These are phyloP conservation scores for Aegilops longissima DNA, from an alignment of 176 grass and related monocot species.

Conservation along the genomic window DNA sequence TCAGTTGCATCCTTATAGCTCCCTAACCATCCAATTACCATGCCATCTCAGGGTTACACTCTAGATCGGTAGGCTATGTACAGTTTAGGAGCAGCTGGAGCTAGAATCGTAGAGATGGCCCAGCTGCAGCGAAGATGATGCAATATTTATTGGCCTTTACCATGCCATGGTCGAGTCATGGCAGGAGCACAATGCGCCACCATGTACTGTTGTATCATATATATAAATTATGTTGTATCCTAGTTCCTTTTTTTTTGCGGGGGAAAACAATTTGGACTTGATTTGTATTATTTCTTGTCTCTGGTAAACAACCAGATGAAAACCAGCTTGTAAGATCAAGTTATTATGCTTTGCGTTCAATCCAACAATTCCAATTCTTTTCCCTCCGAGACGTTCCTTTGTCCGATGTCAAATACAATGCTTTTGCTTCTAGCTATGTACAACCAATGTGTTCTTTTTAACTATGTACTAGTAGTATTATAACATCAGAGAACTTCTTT, in stretches of 20 bases:
- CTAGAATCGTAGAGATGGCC: conserved; percentile 23
- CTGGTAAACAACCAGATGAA: not conserved
- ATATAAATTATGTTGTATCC: conserved; percentile 30
- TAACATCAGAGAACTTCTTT: too few species aligned
- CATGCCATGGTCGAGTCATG: conserved; percentile 1
- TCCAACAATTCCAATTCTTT: not conserved
- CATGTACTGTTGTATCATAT: conserved; percentile 40
- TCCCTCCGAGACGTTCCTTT: not conserved
- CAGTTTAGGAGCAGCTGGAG: conserved; percentile 38
- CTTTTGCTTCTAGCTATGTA: too few species aligned
- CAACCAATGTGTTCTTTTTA: too few species aligned
- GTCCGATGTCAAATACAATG: too few species aligned
- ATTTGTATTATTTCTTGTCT: not conserved
- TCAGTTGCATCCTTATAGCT: not conserved
- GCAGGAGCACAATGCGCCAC: conserved; percentile 3
- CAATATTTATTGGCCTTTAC: conserved; percentile 3
- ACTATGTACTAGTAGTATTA: too few species aligned
- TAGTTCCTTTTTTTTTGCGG: not conserved
- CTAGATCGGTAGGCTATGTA: conserved; percentile 39
- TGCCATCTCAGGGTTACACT: conserved; percentile 28
- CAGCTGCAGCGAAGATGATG: not conserved
- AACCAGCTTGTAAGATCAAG: not conserved
- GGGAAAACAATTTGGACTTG: not conserved
- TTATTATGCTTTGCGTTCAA: not conserved
- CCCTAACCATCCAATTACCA: not conserved